Conservation (phyloP, 495 filamentous ascomycete genomes). For the Aspergillus avenaceus region DNA sequence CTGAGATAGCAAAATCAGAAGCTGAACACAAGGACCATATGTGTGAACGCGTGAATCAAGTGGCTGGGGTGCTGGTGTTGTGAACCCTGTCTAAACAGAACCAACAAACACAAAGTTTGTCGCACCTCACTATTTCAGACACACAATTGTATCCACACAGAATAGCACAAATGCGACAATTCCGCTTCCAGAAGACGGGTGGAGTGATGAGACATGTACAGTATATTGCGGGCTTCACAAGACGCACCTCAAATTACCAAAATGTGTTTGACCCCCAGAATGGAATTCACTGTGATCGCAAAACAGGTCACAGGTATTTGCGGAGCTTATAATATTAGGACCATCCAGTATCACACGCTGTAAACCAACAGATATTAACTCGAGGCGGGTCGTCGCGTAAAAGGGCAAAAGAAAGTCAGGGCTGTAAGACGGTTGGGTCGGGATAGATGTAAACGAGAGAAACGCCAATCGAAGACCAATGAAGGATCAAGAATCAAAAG, state of each 20-base stretch:
- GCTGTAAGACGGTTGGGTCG: background rate
- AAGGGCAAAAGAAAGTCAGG: background rate
- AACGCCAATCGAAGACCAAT: slow-evolving; percentile 9
- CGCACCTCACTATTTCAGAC: background rate
- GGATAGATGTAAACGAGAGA: slow-evolving; percentile 1
- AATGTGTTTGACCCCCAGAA: background rate
- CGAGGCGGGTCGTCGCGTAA: background rate
- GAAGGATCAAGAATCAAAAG: background rate
- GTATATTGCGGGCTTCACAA: background rate
- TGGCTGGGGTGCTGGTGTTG: background rate
- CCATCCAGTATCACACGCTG: slow-evolving; percentile 5
- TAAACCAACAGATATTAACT: background rate
- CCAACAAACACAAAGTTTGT: background rate
- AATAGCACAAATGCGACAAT: background rate
- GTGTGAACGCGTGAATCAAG: background rate
- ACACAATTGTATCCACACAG: background rate
- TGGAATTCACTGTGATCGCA: background rate
- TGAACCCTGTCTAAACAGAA: background rate
- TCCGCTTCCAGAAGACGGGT: background rate
- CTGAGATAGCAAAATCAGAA: background rate
- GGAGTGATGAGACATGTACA: background rate
- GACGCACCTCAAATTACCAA: background rate
- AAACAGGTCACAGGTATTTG: background rate
- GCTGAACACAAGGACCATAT: background rate
- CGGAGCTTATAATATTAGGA: background rate